Evolutionary conservation across 257 asterid genomes (phyloP).

Genomic region (Nicotiana knightiana): DNA sequence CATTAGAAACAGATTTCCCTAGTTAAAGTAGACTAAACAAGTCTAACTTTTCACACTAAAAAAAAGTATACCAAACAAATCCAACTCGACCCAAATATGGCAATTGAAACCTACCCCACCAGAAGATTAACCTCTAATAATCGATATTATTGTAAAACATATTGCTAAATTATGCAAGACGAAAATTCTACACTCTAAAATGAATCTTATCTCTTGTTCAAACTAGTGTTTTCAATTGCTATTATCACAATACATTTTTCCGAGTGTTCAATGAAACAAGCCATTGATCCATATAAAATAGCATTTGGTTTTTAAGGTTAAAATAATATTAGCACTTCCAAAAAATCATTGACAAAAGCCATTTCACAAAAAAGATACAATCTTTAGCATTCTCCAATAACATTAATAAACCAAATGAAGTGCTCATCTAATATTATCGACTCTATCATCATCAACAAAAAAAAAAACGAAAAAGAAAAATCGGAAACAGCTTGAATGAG

Average conservation of each 20-base stretch:
- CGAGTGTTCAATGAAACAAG: background rate
- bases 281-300: background rate
- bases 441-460: background rate
- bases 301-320: background rate
- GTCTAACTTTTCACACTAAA: background rate
- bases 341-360: background rate
- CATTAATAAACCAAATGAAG: background rate
- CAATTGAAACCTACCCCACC: background rate
- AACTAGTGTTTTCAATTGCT: background rate
- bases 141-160: no score
- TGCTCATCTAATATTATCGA: background rate
- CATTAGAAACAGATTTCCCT: background rate
- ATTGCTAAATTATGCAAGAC: background rate
- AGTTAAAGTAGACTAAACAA: background rate
- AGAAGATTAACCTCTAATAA: background rate
- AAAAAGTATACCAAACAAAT: background rate
- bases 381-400: background rate
- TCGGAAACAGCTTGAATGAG: background rate
- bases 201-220: background rate
- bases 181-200: background rate
- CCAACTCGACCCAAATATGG: background rate
- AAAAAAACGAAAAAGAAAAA: background rate
- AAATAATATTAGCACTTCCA: background rate
- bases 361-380: background rate
- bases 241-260: background rate